phyloP scores from a whole-genome alignment of 176 grass and related monocot genomes.

The Guadua angustifolia region DNA sequence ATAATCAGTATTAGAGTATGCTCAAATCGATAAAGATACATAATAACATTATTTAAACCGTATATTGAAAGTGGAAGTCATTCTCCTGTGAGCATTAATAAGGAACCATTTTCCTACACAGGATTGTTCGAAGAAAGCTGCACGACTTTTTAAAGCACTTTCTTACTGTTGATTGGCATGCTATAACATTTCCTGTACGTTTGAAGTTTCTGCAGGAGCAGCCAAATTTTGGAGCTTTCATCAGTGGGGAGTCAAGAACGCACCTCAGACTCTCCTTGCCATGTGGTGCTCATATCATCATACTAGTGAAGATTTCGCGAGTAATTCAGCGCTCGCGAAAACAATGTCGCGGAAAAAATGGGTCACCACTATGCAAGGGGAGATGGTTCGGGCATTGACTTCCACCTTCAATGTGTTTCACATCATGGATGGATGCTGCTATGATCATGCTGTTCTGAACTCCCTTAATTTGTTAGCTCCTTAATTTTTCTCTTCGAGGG shows the following conservation, averaged over 20 bases:
- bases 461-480: background rate
- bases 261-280: constrained; percentile 98
- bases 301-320: constrained; percentile 22
- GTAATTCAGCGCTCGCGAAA: background rate
- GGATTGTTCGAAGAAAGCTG: no score
- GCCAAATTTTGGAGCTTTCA: constrained; percentile 65
- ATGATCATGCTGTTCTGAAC: constrained; percentile 8
- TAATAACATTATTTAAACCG: no score
- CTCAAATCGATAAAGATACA: no score
- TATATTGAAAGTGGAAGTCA: no score
- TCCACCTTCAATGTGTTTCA: constrained; percentile 33
- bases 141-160: background rate
- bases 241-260: constrained; percentile 99
- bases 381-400: constrained; percentile 99
- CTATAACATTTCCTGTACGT: background rate
- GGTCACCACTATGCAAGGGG: constrained; percentile 84
- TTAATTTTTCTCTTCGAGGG: background rate
- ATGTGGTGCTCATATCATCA: constrained; percentile 78
- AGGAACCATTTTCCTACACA: no score
- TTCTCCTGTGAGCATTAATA: no score
- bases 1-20: no score
- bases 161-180: background rate
- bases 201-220: constrained; percentile 33
- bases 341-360: background rate
- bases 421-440: constrained; percentile 29